Base-by-base conservation (phyloP, 257 asterid species). In the Plantago elongata region DNA sequence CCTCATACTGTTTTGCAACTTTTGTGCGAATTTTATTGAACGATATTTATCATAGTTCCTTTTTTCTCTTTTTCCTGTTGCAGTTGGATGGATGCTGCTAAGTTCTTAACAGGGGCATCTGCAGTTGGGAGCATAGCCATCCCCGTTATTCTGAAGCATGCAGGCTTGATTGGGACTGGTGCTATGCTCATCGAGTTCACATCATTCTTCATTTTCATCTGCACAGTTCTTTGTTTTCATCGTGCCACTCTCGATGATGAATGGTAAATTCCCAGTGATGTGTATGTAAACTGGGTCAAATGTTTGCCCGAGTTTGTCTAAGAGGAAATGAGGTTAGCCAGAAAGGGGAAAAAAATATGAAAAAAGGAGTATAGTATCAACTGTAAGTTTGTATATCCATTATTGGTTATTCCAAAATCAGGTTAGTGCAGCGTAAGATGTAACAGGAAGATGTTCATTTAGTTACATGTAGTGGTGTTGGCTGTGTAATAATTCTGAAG, bases 41-140 rank as follows among this genome's bases (percentile, higher is more conserved):
- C 14, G 9, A 17, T 54, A 3, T 22, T 54, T 11, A 34, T 34
- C 40, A 34, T 34, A 34, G 40, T 34, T 54, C 15, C 40, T 40
- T 18, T 9, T 54, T 9, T 5, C 7, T 8, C 13, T 54, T 54
- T 15, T 54, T 52, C 14, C 15, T 7, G 54, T 50, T 63, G 68
- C 79, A 89, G 99, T 42, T 92, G 99, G 99, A 78, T 84, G 38
- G 93, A 83, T 65, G 97, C 94, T 18, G 99, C 99, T 13, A 92
- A 92, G 76, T 92, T 92, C 75, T 67, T 84, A 51, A 92, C 99
- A 1, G 99, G 99, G 47, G 99, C 99, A 14, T 92, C 99, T 15
- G 90, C 91, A 30, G 97, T 89, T 37, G 99, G 99, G 61, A 92
- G 97, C 75, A 17, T 92, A 72, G 99, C 99, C 61, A 89, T 89